Percentiles rank a stretch among this genome's conserved stretches.
phyloP scores from a whole-genome alignment of 768 basidiomycete species.

The Tylopilus sp. region DNA sequence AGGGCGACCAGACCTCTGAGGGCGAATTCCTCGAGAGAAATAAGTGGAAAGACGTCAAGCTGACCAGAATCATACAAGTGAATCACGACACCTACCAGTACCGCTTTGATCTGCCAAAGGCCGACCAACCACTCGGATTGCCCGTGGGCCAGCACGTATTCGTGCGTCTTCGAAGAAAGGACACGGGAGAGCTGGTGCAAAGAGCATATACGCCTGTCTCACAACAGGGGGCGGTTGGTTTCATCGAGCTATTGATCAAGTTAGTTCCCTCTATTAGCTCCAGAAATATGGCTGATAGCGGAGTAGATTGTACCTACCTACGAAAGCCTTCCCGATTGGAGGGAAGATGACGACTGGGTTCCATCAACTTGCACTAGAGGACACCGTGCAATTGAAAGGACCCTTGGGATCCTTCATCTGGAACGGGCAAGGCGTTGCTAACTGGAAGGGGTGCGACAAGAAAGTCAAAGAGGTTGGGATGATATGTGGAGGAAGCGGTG shows the following conservation, averaged over 20 bases:
- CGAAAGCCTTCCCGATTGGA: constrained; percentile 35
- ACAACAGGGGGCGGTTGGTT: constrained; percentile 37
- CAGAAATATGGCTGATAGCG: constrained; percentile 4
- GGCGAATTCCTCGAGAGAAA: constrained; percentile 41
- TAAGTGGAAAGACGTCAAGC: constrained; percentile 46
- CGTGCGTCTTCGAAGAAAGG: constrained; percentile 43
- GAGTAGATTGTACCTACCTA: constrained; percentile 44
- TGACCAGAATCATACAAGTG: constrained; percentile 36
- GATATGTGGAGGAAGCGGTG: constrained; percentile 57
- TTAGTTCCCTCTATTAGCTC: constrained; percentile 16
- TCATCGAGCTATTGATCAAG: constrained; percentile 55
- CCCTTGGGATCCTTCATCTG: constrained; percentile 57
- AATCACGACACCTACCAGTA: constrained; percentile 51
- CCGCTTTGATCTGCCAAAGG: constrained; percentile 43
- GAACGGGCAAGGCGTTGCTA: constrained; percentile 39
- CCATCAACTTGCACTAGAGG: constrained; percentile 45
- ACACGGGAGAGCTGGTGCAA: constrained; percentile 44
- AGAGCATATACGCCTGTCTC: constrained; percentile 63
- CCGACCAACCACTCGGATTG: constrained; percentile 46
- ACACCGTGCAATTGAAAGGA: constrained; percentile 54
- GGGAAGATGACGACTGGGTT: constrained; percentile 53
- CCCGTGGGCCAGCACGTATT: constrained; percentile 61
- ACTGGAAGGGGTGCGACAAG: constrained; percentile 35
- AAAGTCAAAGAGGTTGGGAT: constrained; percentile 44
- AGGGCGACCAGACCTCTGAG: constrained; percentile 3